Percentiles rank a stretch among this genome's conserved stretches.
phyloP scores from a whole-genome alignment of 139 green algal genomes.

The Chlorella vulgaris region DNA sequence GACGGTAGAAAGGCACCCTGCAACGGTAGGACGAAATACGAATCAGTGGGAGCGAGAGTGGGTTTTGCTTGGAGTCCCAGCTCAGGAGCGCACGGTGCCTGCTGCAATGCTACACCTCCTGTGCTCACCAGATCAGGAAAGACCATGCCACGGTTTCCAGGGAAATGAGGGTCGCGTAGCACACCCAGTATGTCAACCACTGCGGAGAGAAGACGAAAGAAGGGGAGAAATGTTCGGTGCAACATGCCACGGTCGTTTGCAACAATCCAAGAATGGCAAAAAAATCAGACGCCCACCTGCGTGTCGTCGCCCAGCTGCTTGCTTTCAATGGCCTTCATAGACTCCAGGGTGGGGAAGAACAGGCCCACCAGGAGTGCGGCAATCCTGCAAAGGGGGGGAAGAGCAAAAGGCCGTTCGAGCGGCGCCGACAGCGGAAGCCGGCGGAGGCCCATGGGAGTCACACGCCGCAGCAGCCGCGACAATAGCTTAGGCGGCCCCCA shows the following conservation, averaged over 20 bases:
- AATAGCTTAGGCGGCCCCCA: too few species aligned
- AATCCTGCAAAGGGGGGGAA: too few species aligned
- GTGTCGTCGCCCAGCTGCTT: conserved; percentile 31
- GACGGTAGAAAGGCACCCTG: conserved; percentile 42
- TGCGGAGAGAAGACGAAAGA: background rate
- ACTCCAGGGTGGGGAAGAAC: conserved; percentile 38
- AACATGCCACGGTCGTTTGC: too few species aligned
- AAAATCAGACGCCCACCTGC: conserved; percentile 17
- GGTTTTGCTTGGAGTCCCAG: too few species aligned
- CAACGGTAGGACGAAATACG: too few species aligned
- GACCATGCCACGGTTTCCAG: conserved; percentile 42
- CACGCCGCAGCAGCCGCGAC: background rate
- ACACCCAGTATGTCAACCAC: conserved; percentile 53
- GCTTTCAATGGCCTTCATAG: conserved; percentile 44
- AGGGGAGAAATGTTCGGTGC: too few species aligned
- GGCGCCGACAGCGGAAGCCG: too few species aligned
- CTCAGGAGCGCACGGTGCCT: background rate
- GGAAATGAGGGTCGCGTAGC: conserved; percentile 22
- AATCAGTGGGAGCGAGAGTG: too few species aligned
- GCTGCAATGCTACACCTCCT: too few species aligned
- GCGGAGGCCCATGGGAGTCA: background rate
- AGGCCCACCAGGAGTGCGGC: conserved; percentile 38
- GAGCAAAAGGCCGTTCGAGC: too few species aligned
- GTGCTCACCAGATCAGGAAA: conserved; percentile 37
- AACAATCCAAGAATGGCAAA: too few species aligned